phyloP scores from a whole-genome alignment of 2,329 filamentous ascomycete genomes.

The Emericellopsis atlantica region DNA sequence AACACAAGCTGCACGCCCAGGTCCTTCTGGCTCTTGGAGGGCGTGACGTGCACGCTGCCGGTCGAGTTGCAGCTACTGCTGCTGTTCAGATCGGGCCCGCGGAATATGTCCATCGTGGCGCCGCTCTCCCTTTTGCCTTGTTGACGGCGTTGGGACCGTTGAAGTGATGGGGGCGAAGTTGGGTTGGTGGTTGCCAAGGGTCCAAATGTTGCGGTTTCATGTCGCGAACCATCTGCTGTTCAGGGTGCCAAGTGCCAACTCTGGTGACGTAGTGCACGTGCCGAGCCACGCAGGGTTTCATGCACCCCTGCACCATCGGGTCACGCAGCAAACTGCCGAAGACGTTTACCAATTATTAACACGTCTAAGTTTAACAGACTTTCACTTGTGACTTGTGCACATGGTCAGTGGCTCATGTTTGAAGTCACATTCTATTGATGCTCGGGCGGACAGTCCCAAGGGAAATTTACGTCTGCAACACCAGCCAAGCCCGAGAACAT shows the following conservation, averaged over 20 bases:
- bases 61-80: conserved; percentile 9
- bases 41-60: conserved; percentile 5
- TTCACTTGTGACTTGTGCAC: too few species aligned
- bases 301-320: background rate
- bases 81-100: background rate
- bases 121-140: too few species aligned
- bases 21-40: conserved; percentile 23
- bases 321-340: background rate
- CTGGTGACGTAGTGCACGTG: conserved; percentile 1
- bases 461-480: background rate
- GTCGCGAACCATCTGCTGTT: background rate
- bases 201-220: background rate
- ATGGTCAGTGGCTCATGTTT: too few species aligned
- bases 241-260: background rate
- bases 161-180: background rate
- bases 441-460: background rate
- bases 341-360: background rate
- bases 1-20: conserved; percentile 56
- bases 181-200: background rate
- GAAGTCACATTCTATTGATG: background rate
- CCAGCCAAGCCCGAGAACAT: background rate
- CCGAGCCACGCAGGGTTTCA: background rate
- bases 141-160: background rate
- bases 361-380: background rate
- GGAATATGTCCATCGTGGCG: background rate